Conservation (phyloP, 2,329 filamentous ascomycete genomes). For the Zasmidium citrigriseum region DNA sequence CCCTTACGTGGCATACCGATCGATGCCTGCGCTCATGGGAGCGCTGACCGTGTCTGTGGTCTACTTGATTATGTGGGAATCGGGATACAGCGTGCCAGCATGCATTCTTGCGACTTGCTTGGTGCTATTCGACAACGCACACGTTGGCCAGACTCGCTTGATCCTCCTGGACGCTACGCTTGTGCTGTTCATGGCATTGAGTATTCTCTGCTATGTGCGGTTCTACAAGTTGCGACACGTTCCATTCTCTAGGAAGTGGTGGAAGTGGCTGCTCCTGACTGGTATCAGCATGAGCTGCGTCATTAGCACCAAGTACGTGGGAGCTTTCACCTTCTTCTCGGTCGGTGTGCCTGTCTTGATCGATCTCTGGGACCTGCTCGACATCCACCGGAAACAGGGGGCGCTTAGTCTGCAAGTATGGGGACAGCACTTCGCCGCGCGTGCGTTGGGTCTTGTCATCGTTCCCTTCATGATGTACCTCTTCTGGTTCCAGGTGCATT, state of each 20-base stretch:
- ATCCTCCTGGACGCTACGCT: slow-evolving; percentile 94
- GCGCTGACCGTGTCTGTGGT: slow-evolving; percentile 90
- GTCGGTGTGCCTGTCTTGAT: slow-evolving; percentile 92
- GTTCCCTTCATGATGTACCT: slow-evolving; percentile 97
- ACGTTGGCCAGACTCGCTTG: slow-evolving; percentile 92
- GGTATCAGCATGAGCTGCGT: slow-evolving; percentile 94
- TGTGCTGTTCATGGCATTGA: slow-evolving; percentile 94
- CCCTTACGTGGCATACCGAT: slow-evolving; percentile 93
- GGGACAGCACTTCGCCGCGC: slow-evolving; percentile 84
- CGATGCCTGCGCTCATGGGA: slow-evolving; percentile 87
- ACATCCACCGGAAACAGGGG: slow-evolving; percentile 82
- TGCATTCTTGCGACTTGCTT: slow-evolving; percentile 83
- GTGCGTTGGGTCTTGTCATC: slow-evolving; percentile 80
- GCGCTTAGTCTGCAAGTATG: slow-evolving; percentile 79
- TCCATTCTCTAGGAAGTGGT: slow-evolving; percentile 94
- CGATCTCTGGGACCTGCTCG: slow-evolving; percentile 91
- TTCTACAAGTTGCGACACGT: slow-evolving; percentile 95
- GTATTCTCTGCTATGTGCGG: slow-evolving; percentile 88
- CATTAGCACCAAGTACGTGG: slow-evolving; percentile 98
- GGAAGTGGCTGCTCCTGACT: slow-evolving; percentile 97
- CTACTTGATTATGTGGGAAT: slow-evolving; percentile 99
- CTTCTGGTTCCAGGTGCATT: slow-evolving; percentile 99
- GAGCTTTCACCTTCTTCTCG: slow-evolving; percentile 93
- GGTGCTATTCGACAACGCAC: slow-evolving; percentile 93
- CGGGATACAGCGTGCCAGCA: slow-evolving; percentile 91